Conservation (phyloP, 495 filamentous ascomycete species). For the Cercophora sp. region DNA sequence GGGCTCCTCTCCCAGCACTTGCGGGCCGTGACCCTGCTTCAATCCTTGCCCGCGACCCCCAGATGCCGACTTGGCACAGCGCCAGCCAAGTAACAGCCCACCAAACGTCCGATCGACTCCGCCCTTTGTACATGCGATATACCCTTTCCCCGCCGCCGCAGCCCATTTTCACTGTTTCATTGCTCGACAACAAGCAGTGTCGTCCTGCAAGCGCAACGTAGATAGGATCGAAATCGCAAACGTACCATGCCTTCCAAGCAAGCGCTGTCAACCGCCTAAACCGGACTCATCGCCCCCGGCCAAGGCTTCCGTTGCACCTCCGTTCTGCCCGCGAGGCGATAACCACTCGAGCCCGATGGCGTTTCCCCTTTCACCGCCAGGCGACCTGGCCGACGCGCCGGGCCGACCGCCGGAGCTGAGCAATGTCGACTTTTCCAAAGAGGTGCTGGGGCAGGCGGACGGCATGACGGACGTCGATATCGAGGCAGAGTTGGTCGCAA, state of each 20-base stretch:
- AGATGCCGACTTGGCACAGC: conserved; percentile 10
- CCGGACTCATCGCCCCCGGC: not conserved
- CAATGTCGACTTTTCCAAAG: conserved; percentile 38
- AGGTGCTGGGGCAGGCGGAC: conserved; percentile 40
- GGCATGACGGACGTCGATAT: conserved; percentile 37
- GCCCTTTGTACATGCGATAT: conserved; percentile 8
- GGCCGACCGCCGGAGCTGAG: conserved; percentile 31
- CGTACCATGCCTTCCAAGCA: conserved; percentile 12
- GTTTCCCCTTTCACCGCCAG: conserved; percentile 12
- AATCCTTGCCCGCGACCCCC: not conserved
- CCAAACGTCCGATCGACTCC: not conserved
- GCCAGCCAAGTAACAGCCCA: conserved; percentile 10
- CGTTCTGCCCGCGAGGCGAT: not conserved
- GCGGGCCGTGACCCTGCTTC: not conserved
- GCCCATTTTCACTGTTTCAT: too few relatives aligned
- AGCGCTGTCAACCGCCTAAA: conserved; percentile 1
- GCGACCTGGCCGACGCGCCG: conserved; percentile 5
- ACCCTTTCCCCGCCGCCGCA: not conserved
- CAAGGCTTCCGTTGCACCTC: not conserved
- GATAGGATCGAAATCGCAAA: not conserved
- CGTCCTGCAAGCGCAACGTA: too few relatives aligned
- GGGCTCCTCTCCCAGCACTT: not conserved
- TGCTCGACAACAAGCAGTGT: too few relatives aligned
- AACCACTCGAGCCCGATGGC: conserved; percentile 8
- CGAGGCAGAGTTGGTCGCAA: conserved; percentile 33